Base-by-base conservation (phyloP, 2,329 filamentous ascomycete species). In the Whalleya microplaca region DNA sequence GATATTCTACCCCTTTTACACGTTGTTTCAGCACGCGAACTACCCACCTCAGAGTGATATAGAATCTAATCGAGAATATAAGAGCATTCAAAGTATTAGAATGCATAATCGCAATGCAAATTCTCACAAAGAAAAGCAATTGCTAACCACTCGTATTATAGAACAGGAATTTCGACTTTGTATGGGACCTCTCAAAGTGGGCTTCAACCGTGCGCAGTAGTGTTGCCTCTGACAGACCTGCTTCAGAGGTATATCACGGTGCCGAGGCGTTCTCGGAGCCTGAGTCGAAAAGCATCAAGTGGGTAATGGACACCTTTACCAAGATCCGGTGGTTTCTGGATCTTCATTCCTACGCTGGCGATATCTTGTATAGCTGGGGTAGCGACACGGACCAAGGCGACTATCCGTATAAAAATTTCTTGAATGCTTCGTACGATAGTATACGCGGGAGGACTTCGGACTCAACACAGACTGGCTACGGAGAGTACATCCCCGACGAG, bases 291-390 rank as follows among this genome's bases (percentile, higher is more conserved):
- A 82, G 78, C 65, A 75, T 84, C 55, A 79, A 78, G 55, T 84
- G 79, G 71, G 68, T 83, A 7, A 72, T 84, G 65, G 76, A 81
- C 61, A 73, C 75, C 23, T 81, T 79, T 69, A 68, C 73, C 46
- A 76, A 77, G 44, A 70, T 86, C 45, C 74, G 78, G 23, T 86
- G 82, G 82, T 84, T 83, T 67, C 71, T 85, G 56, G 84, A 86
- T 60, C 74, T 86, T 44, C 84, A 86, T 74, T 84, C 82, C 1
- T 80, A 75, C 23, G 74, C 76, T 0, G 81, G 80, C 2, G 73
- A 78, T 29, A 72, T 86, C 18, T 70, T 86, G 14, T 85, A 84
- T 69, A 76, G 73, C 52, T 86, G 83, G 83, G 83, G 83, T 20
- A 79, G 82, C 59, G 82, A 85, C 61, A 75, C 80, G 45, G 72